Evolutionary conservation across 2,329 filamentous ascomycete genomes (phyloP).

Genomic region (Pezicula carpinea): DNA sequence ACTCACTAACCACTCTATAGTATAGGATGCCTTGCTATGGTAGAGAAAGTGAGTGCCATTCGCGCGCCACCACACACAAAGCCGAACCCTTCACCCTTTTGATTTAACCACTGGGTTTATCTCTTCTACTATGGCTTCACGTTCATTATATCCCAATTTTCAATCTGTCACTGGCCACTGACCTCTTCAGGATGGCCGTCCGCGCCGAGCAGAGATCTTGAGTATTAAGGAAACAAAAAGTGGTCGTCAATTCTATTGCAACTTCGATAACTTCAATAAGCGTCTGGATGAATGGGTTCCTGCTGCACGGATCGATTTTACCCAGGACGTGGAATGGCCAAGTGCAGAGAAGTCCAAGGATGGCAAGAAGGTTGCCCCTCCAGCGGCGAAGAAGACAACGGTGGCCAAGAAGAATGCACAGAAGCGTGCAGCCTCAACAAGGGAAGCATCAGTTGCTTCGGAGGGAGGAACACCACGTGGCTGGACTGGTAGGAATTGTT

Average conservation of each 20-base stretch:
- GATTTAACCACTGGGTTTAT: not conserved
- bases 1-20: constrained; percentile 16
- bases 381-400: constrained; percentile 35
- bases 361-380: constrained; percentile 61
- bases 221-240: constrained; percentile 89
- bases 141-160: too few relatives aligned
- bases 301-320: constrained; percentile 75
- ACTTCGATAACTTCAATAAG: constrained; percentile 99
- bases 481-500: constrained; percentile 16
- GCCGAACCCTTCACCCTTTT: too few relatives aligned
- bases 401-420: constrained; percentile 34
- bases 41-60: constrained; percentile 26
- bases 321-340: constrained; percentile 93
- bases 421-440: constrained; percentile 28
- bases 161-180: not conserved
- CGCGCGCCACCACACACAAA: not conserved
- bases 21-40: constrained; percentile 31
- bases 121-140: not conserved
- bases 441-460: constrained; percentile 28
- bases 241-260: constrained; percentile 87
- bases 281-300: constrained; percentile 80
- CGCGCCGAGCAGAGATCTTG: constrained; percentile 92
- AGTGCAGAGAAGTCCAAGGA: constrained; percentile 74
- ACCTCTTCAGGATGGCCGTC: constrained; percentile 63
- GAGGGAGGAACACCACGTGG: constrained; percentile 25